These are phyloP conservation scores for Hypomyces perniciosus DNA, from an alignment of 2,329 filamentous ascomycete species.

Conservation along the genomic window DNA sequence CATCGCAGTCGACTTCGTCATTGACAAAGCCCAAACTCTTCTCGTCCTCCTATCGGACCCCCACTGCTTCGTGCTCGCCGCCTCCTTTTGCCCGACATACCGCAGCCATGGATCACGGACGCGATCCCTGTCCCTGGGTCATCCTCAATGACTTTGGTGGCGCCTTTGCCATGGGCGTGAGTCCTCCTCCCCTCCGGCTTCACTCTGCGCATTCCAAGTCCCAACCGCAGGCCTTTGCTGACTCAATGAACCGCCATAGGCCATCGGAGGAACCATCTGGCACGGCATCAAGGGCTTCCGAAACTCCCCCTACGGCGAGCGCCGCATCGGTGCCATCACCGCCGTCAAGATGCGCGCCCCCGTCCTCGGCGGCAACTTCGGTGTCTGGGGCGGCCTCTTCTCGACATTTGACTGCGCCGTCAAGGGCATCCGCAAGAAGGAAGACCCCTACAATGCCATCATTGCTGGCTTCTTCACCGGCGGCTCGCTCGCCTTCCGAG, in stretches of 20 bases:
- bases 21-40: background rate
- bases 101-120: conserved; percentile 64
- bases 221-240: background rate
- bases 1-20: conserved; percentile 3
- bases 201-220: background rate
- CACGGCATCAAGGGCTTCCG: conserved; percentile 94
- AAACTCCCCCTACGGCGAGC: conserved; percentile 86
- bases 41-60: background rate
- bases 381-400: conserved; percentile 95
- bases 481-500: conserved; percentile 83
- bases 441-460: conserved; percentile 97
- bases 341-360: conserved; percentile 97
- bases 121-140: conserved; percentile 96
- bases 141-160: conserved; percentile 96
- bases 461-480: conserved; percentile 96
- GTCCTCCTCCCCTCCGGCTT: background rate
- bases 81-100: background rate
- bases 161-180: conserved; percentile 89
- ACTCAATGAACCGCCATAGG: conserved; percentile 35
- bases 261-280: conserved; percentile 80
- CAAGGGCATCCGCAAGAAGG: conserved; percentile 91
- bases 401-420: conserved; percentile 94
- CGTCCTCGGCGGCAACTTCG: conserved; percentile 95
- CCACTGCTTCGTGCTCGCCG: background rate
- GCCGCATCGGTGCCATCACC: conserved; percentile 90